A percentile compares a stretch with the other conserved stretches of the same genome.
Conservation (phyloP, 2,329 filamentous ascomycete genomes). For the Orbilia ellipsospora region DNA sequence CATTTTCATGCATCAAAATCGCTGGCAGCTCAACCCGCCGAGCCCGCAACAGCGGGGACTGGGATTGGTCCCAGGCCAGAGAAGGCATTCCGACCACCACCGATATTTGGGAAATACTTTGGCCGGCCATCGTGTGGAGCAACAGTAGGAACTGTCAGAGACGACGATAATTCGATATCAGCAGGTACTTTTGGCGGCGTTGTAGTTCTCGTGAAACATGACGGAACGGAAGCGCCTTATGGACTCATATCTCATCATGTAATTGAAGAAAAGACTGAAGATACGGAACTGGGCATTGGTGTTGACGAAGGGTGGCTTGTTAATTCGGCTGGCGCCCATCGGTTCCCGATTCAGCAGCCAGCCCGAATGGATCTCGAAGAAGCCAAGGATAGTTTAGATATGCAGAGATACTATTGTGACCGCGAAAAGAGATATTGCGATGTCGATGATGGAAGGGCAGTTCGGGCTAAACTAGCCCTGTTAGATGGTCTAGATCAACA, state of each 20-base stretch:
- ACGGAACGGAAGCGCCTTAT: slow-evolving; percentile 52
- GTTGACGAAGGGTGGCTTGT: slow-evolving; percentile 54
- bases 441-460: slow-evolving; percentile 52
- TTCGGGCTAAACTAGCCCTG: slow-evolving; percentile 47
- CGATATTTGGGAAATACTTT: slow-evolving; percentile 48
- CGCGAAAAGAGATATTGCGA: slow-evolving; percentile 54
- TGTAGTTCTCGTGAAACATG: slow-evolving; percentile 48
- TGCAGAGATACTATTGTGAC: slow-evolving; percentile 54
- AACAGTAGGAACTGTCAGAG: slow-evolving; percentile 44
- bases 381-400: slow-evolving; percentile 51
- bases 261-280: slow-evolving; percentile 52
- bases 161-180: slow-evolving; percentile 46
- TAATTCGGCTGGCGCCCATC: slow-evolving; percentile 39
- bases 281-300: slow-evolving; percentile 48
- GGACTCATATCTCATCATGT: slow-evolving; percentile 54
- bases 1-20: background rate
- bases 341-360: slow-evolving; percentile 47
- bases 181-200: slow-evolving; percentile 54
- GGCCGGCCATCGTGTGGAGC: slow-evolving; percentile 49
- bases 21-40: background rate
- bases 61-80: slow-evolving; percentile 16
- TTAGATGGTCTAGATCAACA: slow-evolving; percentile 47
- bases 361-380: slow-evolving; percentile 52
- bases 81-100: slow-evolving; percentile 48
- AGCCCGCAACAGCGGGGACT: background rate